Evolutionary conservation across 306 rosid species (phyloP), one percentile per base, ranked within the genome.

Genomic region (Coriaria nepalensis): DNA sequence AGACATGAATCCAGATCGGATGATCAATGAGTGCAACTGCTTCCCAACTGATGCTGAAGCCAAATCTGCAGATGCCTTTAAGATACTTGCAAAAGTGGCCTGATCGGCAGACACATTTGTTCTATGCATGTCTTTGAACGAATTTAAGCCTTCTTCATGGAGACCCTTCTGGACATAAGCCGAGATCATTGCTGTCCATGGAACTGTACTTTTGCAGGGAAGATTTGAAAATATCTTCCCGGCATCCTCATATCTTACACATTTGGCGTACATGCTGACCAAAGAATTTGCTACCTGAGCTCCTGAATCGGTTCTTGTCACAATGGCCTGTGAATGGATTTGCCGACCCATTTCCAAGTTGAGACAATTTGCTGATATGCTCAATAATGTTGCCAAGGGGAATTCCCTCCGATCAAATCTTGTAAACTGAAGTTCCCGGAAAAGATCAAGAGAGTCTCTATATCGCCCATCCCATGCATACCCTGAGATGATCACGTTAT

Each of bases 191-290:
- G 90, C 95, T 43, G 93, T 88, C 95, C 97, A 88, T 6, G 93
- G 80, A 53, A 88, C 93, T 13, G 87, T 60, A 57, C 76, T 76
- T 66, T 57, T 78, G 64, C 63, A 66, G 53, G 76, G 56, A 38
- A 83, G 55, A 57, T 56, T 57, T 13, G 64, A 62, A 57, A 87
- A 87, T 50, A 83, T 70, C 56, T 58, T 62, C 55, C 64, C 63
- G 43, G 96, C 93, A 52, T 76, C 83, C 44, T 53, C 66, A 64
- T 80, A 78, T 74, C 58, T 71, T 53, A 61, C 76, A 74, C 93
- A 83, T 79, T 87, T 83, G 53, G 93, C 93, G 72, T 87, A 87
- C 94, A 83, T 80, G 67, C 83, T 94, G 34, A 87, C 88, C 73
- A 87, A 69, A 20, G 96, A 67, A 76, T 87, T 83, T 29, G 72